Percentiles rank a stretch among this genome's conserved stretches.
Conservation (phyloP, 257 asterid genomes). For the Mitragyna speciosa region DNA sequence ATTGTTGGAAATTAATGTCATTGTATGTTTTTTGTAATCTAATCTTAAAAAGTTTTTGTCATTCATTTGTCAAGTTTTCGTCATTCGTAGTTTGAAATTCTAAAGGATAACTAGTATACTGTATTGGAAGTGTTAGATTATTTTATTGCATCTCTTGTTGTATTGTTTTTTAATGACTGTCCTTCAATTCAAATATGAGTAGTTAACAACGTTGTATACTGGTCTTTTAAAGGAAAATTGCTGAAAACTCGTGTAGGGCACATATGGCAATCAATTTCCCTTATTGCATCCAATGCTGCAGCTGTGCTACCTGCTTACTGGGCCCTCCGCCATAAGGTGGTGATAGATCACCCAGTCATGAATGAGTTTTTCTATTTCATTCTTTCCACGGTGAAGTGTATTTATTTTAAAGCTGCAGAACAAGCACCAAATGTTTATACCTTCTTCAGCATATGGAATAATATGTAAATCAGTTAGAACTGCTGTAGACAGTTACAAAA, state of each 20-base stretch:
- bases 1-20: background rate
- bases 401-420: background rate
- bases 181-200: conserved; percentile 16
- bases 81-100: background rate
- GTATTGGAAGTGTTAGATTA: background rate
- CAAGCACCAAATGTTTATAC: background rate
- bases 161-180: background rate
- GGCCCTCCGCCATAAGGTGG: conserved; percentile 92
- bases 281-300: conserved; percentile 94
- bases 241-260: conserved; percentile 69
- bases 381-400: background rate
- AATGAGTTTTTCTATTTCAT: background rate
- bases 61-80: background rate
- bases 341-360: conserved; percentile 12
- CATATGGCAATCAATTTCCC: conserved; percentile 73
- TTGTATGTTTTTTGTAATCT: background rate
- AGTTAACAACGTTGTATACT: conserved; percentile 25
- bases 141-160: background rate
- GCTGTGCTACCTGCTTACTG: conserved; percentile 91
- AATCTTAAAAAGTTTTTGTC: background rate
- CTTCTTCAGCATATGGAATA: background rate
- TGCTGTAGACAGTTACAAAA: background rate
- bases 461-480: background rate
- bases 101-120: background rate
- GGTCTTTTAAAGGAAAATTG: conserved; percentile 39